These are phyloP conservation scores for Monosporascus sp. DNA, from an alignment of 2,329 filamentous ascomycete species.

Conservation along the genomic window DNA sequence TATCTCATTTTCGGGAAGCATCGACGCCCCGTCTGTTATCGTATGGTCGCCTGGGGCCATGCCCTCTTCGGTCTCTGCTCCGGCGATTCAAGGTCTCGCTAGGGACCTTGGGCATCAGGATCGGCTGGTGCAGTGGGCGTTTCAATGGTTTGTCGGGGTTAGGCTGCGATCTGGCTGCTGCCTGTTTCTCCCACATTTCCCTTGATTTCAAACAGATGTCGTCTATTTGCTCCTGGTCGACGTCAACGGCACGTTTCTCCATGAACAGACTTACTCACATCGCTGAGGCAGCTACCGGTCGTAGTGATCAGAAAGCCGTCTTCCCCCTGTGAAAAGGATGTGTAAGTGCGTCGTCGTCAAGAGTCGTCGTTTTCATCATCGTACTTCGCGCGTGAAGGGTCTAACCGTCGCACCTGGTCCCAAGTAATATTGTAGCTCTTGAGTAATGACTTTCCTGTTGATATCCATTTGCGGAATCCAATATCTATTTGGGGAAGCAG, in stretches of 20 bases:
- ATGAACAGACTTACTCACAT: conserved; percentile 6
- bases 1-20: conserved; percentile 18
- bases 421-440: no score
- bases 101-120: conserved; percentile 41
- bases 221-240: conserved; percentile 53
- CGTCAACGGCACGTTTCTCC: no score
- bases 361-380: no score
- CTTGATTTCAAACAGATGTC: conserved; percentile 57
- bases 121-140: conserved; percentile 51
- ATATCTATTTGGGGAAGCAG: no score
- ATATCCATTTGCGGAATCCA: no score
- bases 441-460: no score
- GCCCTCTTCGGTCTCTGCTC: conserved; percentile 28
- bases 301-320: no score
- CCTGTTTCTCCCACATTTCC: conserved; percentile 53
- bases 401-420: no score
- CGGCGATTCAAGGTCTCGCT: conserved; percentile 30
- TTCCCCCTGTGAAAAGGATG: no score
- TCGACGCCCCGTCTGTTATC: conserved; percentile 25
- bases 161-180: conserved; percentile 42
- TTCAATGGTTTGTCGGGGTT: conserved; percentile 47
- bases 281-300: no score
- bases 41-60: conserved; percentile 22
- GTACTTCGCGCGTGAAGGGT: no score
- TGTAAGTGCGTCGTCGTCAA: no score